Base-by-base conservation (phyloP, 2,329 filamentous ascomycete genomes). In the Calonectria pseudoturangicola region DNA sequence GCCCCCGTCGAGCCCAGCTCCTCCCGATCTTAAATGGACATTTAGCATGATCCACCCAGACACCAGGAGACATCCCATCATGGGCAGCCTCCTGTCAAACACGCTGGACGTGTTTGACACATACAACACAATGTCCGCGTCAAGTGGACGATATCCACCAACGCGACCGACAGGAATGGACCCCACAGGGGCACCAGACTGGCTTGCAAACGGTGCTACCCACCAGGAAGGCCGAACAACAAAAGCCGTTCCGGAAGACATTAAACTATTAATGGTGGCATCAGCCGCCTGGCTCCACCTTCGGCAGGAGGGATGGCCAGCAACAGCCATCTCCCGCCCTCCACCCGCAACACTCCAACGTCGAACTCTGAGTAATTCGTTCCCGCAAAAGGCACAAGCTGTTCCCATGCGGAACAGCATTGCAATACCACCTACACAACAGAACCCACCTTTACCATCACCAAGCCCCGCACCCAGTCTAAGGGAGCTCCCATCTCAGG, bases 11-110 rank as follows among this genome's bases (percentile, higher is more conserved):
- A 79, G 76, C 48, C 77, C 77, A 15, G 58, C 78, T 0, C 75
- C 83, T 2, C 73, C 79, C 1, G 89, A 90, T 58, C 85, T 84
- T 70, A 92, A 91, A 80, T 96, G 92, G 85, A 94, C 91, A 10
- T 96, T 96, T 81, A 95, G 93, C 84, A 91, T 95, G 74, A 92
- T 96, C 78, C 91, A 93, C 76, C 90, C 93, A 0, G 89, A 89
- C 58, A 90, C 89, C 10, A 88, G 93, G 41, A 90, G 92, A 15
- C 94, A 96, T 80, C 94, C 94, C 5, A 90, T 96, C 79, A 89
- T 96, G 84, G 94, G 93, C 0, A 91, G 89, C 2, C 86, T 96
- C 54, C 92, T 90, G 4, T 88, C 88, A 15, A 87, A 88, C 5
- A 90, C 88, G 15, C 89, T 96, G 36, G 92, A 94, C 63, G 89